Evolutionary conservation across 345 rosid genomes (phyloP).

Genomic region (Hirschfeldia incana): DNA sequence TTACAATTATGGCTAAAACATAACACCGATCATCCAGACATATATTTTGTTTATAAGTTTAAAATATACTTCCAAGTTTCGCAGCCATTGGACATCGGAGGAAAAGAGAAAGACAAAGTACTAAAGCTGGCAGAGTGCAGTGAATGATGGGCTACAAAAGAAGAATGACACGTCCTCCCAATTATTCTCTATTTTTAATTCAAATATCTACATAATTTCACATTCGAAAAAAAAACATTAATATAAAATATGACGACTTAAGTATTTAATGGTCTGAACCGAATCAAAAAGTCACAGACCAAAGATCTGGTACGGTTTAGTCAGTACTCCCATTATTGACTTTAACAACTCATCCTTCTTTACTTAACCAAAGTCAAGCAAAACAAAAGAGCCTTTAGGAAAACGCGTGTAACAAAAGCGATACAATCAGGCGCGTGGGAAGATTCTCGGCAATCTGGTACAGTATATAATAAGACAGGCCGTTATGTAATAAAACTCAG

Average conservation of each 20-base stretch:
- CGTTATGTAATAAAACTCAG: constrained; percentile 1
- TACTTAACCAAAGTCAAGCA: constrained; percentile 7
- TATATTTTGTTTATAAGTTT: background rate
- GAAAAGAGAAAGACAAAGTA: background rate
- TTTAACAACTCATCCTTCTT: constrained; percentile 6
- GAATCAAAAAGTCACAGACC: constrained; percentile 16
- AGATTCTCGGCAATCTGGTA: background rate
- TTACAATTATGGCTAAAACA: background rate
- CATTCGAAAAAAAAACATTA: background rate
- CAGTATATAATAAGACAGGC: background rate
- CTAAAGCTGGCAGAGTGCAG: constrained; percentile 21
- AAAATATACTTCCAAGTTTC: background rate
- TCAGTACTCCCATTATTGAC: constrained; percentile 36
- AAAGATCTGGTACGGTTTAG: constrained; percentile 30
- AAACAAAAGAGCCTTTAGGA: background rate
- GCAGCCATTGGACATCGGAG: constrained; percentile 8
- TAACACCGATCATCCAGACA: background rate
- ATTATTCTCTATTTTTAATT: constrained; percentile 11
- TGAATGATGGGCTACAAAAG: constrained; percentile 20
- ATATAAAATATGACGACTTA: background rate
- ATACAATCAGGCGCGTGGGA: constrained; percentile 13
- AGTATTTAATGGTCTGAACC: constrained; percentile 11
- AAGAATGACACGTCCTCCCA: constrained; percentile 39
- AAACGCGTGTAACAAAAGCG: background rate
- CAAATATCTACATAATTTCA: background rate